A percentile compares a stretch with the other conserved stretches of the same genome.
Evolutionary conservation across 2,329 filamentous ascomycete species (phyloP).

Genomic region (Colletotrichum sansevieriae): DNA sequence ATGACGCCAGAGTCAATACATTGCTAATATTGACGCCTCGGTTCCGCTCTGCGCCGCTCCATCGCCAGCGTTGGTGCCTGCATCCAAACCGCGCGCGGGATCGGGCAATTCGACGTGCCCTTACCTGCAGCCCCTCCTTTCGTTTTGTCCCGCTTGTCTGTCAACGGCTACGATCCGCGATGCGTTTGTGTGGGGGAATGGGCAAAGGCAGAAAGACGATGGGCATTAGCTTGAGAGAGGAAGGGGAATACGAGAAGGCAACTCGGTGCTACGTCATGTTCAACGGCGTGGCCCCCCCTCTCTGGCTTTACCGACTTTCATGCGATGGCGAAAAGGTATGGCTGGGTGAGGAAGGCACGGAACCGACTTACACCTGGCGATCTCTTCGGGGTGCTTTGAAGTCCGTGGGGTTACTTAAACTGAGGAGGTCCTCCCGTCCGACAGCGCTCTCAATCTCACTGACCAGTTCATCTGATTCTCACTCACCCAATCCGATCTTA

Average conservation of each 20-base stretch:
- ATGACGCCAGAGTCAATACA: constrained; percentile 15
- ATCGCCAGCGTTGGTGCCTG: constrained; percentile 20
- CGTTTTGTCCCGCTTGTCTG: constrained; percentile 27
- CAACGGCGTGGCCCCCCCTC: background rate
- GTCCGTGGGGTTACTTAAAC: constrained; percentile 15
- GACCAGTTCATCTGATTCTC: constrained; percentile 1
- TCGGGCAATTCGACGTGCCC: constrained; percentile 21
- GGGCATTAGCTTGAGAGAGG: background rate
- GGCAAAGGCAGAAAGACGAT: background rate
- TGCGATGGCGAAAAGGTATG: constrained; percentile 2
- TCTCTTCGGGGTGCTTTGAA: background rate
- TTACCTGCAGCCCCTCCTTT: constrained; percentile 18
- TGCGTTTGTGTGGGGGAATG: constrained; percentile 20
- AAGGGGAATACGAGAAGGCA: constrained; percentile 34
- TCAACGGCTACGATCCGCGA: constrained; percentile 28
- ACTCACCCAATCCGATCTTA: background rate
- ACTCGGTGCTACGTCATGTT: constrained; percentile 40
- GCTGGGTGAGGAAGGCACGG: background rate
- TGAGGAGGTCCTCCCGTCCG: constrained; percentile 4
- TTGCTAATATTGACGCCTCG: constrained; percentile 34
- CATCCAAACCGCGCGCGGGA: constrained; percentile 24
- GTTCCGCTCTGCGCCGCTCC: constrained; percentile 1
- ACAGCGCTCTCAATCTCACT: background rate
- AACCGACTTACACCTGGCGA: constrained; percentile 14
- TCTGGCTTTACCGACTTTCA: constrained; percentile 37